A percentile compares a stretch with the other conserved stretches of the same genome.
Conservation (phyloP, 768 basidiomycete genomes). For the Lactarius pseudohatsudake region DNA sequence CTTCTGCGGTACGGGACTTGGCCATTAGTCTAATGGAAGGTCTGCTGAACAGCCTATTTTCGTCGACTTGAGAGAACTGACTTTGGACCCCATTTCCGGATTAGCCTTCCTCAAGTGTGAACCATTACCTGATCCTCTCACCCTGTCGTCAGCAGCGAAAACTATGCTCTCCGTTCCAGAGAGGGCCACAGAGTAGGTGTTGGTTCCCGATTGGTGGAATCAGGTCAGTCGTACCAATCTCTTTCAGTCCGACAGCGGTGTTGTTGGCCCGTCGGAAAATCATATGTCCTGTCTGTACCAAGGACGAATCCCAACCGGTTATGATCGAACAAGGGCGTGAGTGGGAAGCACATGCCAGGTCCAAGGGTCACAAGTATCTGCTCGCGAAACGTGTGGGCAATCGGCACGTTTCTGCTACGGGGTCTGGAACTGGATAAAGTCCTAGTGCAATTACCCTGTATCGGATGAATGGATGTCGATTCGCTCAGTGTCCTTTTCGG, state of each 20-base stretch:
- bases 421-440: not conserved
- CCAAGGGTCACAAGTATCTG: conserved; percentile 54
- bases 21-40: conserved; percentile 53
- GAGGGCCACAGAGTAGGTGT: conserved; percentile 48
- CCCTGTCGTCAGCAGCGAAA: conserved; percentile 55
- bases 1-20: conserved; percentile 49
- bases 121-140: conserved; percentile 54
- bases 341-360: conserved; percentile 59
- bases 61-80: not conserved
- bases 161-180: conserved; percentile 48
- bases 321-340: conserved; percentile 57
- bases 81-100: not conserved
- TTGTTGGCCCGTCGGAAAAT: conserved; percentile 56
- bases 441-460: not conserved
- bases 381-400: conserved; percentile 29
- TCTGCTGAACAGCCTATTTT: conserved; percentile 31
- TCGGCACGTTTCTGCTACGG: not conserved
- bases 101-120: conserved; percentile 28
- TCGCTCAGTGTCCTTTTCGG: not conserved
- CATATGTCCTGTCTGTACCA: conserved; percentile 64
- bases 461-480: not conserved
- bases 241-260: conserved; percentile 54
- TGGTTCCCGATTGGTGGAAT: conserved; percentile 1
- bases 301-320: conserved; percentile 52
- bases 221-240: conserved; percentile 1